Percentiles rank a stretch among this genome's conserved stretches.
Evolutionary conservation across 192 early-diverging fungal genomes (phyloP).

Genomic region (Rhizophagus sp.): DNA sequence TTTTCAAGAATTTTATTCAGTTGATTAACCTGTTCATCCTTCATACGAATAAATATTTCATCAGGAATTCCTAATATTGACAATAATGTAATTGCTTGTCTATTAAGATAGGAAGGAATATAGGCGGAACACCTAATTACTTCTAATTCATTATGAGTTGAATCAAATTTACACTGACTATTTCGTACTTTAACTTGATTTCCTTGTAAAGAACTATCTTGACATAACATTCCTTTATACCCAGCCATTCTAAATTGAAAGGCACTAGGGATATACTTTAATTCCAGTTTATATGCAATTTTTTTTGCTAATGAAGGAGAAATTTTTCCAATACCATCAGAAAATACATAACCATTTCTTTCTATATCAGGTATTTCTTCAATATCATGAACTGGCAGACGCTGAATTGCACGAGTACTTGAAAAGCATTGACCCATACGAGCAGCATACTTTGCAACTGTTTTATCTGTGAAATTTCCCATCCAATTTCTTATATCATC

Average conservation of each 20-base stretch:
- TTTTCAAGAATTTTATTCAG: constrained; percentile 42
- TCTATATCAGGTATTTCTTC: constrained; percentile 58
- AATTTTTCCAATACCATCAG: too few relatives aligned
- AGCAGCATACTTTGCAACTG: constrained; percentile 3
- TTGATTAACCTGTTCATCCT: constrained; percentile 40
- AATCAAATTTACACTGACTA: constrained; percentile 62
- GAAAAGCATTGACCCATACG: too few relatives aligned
- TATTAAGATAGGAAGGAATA: constrained; percentile 59
- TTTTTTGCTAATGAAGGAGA: too few relatives aligned
- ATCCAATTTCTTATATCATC: constrained; percentile 51
- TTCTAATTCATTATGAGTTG: constrained; percentile 30
- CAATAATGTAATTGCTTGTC: constrained; percentile 68
- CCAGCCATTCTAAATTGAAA: constrained; percentile 74
- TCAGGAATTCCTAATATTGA: constrained; percentile 59
- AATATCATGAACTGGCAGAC: constrained; percentile 43
- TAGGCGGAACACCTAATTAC: constrained; percentile 42
- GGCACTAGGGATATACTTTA: constrained; percentile 54
- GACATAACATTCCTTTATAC: constrained; percentile 26
- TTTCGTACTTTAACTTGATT: constrained; percentile 53
- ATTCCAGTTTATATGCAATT: background rate
- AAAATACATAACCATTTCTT: constrained; percentile 33
- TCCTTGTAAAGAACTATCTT: background rate
- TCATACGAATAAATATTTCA: constrained; percentile 52
- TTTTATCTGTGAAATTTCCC: constrained; percentile 59
- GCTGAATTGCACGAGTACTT: constrained; percentile 50